phyloP scores from a whole-genome alignment of 495 filamentous ascomycete genomes.

The Trichoderma gamsii region DNA sequence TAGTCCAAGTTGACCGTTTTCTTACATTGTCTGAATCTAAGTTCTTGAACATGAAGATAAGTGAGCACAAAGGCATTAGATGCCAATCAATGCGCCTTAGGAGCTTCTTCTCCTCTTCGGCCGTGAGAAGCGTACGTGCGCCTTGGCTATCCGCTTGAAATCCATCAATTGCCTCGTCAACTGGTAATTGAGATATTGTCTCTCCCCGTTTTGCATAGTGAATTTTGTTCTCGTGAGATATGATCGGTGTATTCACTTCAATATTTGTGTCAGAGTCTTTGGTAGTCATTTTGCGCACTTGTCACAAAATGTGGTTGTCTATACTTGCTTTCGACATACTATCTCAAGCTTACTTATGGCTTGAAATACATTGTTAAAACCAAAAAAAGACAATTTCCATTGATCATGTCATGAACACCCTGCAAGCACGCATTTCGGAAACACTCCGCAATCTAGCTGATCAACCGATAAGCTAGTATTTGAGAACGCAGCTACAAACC shows the following conservation, averaged over 20 bases:
- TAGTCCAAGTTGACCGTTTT: neutral
- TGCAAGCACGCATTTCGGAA: neutral
- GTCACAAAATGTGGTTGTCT: neutral
- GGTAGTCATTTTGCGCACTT: neutral
- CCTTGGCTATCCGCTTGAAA: neutral
- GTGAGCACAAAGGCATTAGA: slow-evolving; percentile 36
- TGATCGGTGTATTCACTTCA: neutral
- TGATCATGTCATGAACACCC: neutral
- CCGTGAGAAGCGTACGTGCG: slow-evolving; percentile 31
- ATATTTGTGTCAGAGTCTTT: neutral
- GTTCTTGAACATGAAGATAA: slow-evolving; percentile 44
- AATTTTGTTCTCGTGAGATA: neutral
- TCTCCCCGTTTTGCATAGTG: neutral
- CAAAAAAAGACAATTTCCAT: neutral
- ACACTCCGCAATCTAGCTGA: neutral
- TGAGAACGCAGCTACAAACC: too few relatives aligned
- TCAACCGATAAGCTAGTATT: neutral
- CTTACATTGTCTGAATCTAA: slow-evolving; percentile 35
- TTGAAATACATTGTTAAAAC: neutral
- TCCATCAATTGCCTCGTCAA: neutral
- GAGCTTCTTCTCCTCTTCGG: slow-evolving; percentile 38
- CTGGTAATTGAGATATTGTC: neutral
- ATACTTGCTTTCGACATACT: neutral
- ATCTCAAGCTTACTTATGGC: neutral
- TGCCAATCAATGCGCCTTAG: slow-evolving; percentile 43